These are phyloP conservation scores for Candida insectorum DNA, from an alignment of 805 yeast genomes.

Conservation along the genomic window DNA sequence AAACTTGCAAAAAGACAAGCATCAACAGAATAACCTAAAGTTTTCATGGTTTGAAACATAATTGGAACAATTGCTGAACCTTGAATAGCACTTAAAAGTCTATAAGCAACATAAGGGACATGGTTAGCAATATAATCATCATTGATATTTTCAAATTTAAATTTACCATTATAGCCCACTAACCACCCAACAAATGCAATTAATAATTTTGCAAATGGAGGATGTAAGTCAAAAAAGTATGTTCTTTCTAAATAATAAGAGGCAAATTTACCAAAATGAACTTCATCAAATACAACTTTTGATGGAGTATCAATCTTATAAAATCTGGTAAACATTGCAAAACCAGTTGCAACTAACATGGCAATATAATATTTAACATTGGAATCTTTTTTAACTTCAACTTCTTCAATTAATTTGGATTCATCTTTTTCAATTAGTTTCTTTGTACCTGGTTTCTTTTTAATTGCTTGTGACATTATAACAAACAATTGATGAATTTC, in stretches of 20 bases:
- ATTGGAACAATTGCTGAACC: constrained; percentile 82
- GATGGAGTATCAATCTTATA: constrained; percentile 59
- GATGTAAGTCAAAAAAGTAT: constrained; percentile 94
- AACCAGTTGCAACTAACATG: constrained; percentile 33
- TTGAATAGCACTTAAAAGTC: constrained; percentile 74
- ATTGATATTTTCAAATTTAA: constrained; percentile 89
- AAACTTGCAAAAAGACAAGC: constrained; percentile 76
- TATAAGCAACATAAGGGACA: constrained; percentile 83
- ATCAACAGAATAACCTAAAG: constrained; percentile 72
- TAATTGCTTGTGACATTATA: constrained; percentile 1
- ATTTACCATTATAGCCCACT: constrained; percentile 86
- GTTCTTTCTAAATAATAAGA: constrained; percentile 84
- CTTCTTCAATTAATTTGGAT: constrained; percentile 2
- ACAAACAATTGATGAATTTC: background rate
- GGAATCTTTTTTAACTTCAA: constrained; percentile 19
- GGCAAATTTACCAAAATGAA: constrained; percentile 83
- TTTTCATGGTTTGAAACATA: constrained; percentile 81
- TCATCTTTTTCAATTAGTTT: too few relatives aligned
- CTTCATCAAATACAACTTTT: constrained; percentile 84
- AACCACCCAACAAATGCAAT: constrained; percentile 89
- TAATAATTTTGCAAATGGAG: constrained; percentile 93
- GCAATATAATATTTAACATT: constrained; percentile 31
- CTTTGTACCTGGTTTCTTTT: constrained; percentile 3
- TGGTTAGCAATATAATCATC: constrained; percentile 72
- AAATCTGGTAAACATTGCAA: constrained; percentile 56